A percentile compares a stretch with the other conserved stretches of the same genome.
Evolutionary conservation across 345 rosid species (phyloP).

Genomic region (Microcos paniculata): DNA sequence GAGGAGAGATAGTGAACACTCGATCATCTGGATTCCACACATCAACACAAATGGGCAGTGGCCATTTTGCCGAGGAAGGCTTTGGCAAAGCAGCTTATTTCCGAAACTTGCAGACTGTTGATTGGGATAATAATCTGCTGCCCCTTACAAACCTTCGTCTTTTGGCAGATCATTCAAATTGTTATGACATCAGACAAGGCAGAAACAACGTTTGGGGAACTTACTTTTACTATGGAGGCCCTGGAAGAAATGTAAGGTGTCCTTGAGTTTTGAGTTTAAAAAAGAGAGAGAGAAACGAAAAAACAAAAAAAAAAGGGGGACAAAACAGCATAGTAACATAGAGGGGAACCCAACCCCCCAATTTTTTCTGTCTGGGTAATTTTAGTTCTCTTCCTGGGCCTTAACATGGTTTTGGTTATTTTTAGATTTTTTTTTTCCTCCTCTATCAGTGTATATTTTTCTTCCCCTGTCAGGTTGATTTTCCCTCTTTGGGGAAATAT

Average conservation of each 20-base stretch:
- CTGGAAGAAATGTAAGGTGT: constrained; percentile 86
- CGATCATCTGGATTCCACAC: constrained; percentile 83
- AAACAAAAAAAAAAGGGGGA: too few species aligned
- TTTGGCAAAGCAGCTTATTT: constrained; percentile 86
- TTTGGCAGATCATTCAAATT: constrained; percentile 85
- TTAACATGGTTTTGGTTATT: constrained; percentile 21
- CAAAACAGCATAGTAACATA: constrained; percentile 10
- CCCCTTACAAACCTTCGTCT: constrained; percentile 65
- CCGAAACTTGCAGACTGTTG: constrained; percentile 79
- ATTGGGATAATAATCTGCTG: constrained; percentile 91
- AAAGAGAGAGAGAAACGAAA: too few species aligned
- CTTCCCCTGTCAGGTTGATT: constrained; percentile 19
- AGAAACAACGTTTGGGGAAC: constrained; percentile 88
- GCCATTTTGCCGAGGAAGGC: constrained; percentile 88
- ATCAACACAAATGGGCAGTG: constrained; percentile 95
- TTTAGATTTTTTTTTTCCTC: constrained; percentile 10
- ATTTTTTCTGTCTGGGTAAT: neutral
- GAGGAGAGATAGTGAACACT: constrained; percentile 87
- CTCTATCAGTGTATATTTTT: constrained; percentile 9
- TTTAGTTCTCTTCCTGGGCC: constrained; percentile 9
- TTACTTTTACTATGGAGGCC: constrained; percentile 95
- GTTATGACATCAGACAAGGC: constrained; percentile 91
- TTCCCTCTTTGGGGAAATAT: constrained; percentile 22
- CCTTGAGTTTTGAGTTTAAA: too few species aligned
- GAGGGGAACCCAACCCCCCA: neutral